Conservation (phyloP, 257 asterid species). For the Echium plantagineum region DNA sequence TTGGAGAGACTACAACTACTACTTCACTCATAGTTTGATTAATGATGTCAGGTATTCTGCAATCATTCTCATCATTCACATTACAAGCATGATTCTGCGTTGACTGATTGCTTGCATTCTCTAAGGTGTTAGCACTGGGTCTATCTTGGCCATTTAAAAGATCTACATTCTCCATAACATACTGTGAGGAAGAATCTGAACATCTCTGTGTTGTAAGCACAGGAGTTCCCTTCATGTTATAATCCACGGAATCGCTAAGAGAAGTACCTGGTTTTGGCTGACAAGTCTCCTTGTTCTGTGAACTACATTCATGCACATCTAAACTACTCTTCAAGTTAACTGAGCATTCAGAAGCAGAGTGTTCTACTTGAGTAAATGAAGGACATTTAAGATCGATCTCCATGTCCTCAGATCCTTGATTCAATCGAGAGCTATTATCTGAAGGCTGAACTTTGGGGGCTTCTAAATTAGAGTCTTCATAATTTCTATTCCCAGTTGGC, state of each 20-base stretch:
- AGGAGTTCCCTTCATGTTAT: constrained; percentile 26
- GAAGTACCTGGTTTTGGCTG: constrained; percentile 20
- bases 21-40: constrained; percentile 17
- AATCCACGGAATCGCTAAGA: no score
- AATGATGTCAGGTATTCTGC: constrained; percentile 22
- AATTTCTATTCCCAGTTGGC: constrained; percentile 29
- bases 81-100: constrained; percentile 15
- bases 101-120: constrained; percentile 18
- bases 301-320: constrained; percentile 17
- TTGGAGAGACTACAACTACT: constrained; percentile 23
- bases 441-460: constrained; percentile 25
- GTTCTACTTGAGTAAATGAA: constrained; percentile 18
- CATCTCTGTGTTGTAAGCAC: constrained; percentile 17
- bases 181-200: constrained; percentile 24
- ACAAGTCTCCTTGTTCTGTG: constrained; percentile 15
- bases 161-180: constrained; percentile 18
- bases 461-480: constrained; percentile 17
- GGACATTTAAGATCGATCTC: constrained; percentile 14
- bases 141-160: constrained; percentile 25
- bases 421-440: constrained; percentile 20
- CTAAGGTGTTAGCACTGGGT: constrained; percentile 19
- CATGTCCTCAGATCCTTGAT: constrained; percentile 25
- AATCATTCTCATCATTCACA: constrained; percentile 15
- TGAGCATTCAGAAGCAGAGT: constrained; percentile 23
- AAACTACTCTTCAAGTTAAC: constrained; percentile 19